Percentiles rank a stretch among this genome's conserved stretches.
These are phyloP conservation scores for Fistulina hepatica DNA, from an alignment of 1,284 basidiomycete species.

Conservation along the genomic window DNA sequence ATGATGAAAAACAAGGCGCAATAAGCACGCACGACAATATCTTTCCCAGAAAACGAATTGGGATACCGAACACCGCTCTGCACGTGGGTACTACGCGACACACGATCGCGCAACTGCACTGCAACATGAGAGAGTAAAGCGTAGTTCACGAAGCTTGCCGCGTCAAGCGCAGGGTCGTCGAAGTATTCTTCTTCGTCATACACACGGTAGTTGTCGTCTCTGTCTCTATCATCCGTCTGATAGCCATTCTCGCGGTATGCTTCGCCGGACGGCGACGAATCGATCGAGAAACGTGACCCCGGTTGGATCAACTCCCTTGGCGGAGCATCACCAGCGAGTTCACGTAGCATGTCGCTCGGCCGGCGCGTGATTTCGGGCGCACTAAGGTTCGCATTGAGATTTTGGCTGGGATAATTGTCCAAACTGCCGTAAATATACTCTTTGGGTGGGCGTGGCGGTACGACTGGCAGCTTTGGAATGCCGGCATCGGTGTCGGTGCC, in stretches of 20 bases:
- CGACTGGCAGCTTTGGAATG: too few relatives aligned
- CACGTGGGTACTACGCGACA: constrained; percentile 78
- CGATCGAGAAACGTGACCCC: too few relatives aligned
- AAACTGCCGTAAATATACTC: too few relatives aligned
- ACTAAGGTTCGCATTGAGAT: constrained; percentile 2
- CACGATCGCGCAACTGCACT: constrained; percentile 77
- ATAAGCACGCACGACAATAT: too few relatives aligned
- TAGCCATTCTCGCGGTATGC: too few relatives aligned
- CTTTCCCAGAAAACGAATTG: constrained; percentile 85
- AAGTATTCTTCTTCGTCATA: constrained; percentile 41
- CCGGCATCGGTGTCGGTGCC: too few relatives aligned
- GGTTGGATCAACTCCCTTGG: constrained; percentile 11
- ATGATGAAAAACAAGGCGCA: constrained; percentile 2
- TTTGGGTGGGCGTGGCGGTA: too few relatives aligned
- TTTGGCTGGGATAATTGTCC: too few relatives aligned
- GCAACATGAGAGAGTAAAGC: constrained; percentile 82
- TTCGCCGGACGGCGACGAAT: too few relatives aligned
- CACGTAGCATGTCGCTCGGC: constrained; percentile 15
- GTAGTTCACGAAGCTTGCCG: constrained; percentile 79
- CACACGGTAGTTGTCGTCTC: constrained; percentile 10
- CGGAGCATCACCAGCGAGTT: constrained; percentile 13
- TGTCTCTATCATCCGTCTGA: too few relatives aligned
- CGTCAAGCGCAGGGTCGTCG: constrained; percentile 66
- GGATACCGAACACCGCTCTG: constrained; percentile 86
- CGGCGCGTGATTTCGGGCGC: constrained; percentile 10